phyloP scores from a whole-genome alignment of 441 rosid genomes.

The Geranium incanum region DNA sequence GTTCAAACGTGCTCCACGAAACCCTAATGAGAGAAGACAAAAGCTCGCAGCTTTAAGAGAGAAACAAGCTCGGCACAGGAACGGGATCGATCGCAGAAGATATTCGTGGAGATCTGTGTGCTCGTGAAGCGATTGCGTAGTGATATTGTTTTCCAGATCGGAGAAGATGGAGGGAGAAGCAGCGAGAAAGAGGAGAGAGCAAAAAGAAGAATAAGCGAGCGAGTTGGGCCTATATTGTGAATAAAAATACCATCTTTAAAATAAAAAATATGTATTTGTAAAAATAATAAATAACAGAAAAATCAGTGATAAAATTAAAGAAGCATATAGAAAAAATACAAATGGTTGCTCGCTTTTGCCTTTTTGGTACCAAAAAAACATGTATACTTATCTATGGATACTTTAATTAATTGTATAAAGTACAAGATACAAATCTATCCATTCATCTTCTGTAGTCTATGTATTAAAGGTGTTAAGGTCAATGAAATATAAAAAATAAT shows the following conservation, averaged over 20 bases:
- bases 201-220: background rate
- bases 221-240: background rate
- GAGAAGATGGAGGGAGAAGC: background rate
- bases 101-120: background rate
- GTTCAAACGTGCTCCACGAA: background rate
- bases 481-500: no score
- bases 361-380: background rate
- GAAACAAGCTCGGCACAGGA: background rate
- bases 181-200: background rate
- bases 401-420: no score
- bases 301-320: background rate
- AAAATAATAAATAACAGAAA: background rate
- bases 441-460: no score
- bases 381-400: no score
- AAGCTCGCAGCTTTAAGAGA: background rate
- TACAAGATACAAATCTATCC: no score
- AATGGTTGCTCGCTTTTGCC: background rate
- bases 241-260: background rate
- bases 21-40: background rate
- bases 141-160: background rate
- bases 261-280: background rate
- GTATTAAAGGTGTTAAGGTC: no score
- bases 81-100: conserved; percentile 2
- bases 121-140: background rate
- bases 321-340: background rate